These are phyloP conservation scores for Trichophyton verrucosum DNA, from an alignment of 2,329 filamentous ascomycete genomes.

Conservation along the genomic window DNA sequence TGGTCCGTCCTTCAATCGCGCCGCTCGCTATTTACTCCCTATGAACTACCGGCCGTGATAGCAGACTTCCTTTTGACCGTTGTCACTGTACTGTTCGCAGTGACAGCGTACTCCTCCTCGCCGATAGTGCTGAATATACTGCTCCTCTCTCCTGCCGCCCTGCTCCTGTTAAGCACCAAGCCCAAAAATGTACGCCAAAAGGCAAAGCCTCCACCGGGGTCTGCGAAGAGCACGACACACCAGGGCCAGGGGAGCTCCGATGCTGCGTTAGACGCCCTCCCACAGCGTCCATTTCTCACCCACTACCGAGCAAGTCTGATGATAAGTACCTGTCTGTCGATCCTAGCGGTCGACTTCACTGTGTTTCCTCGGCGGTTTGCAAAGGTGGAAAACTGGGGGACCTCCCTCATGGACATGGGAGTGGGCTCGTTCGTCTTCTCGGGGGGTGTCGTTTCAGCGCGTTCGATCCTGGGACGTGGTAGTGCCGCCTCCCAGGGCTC, in stretches of 20 bases:
- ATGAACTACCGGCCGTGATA: constrained; percentile 53
- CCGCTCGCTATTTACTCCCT: constrained; percentile 69
- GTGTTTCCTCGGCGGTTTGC: constrained; percentile 90
- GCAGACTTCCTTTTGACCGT: constrained; percentile 85
- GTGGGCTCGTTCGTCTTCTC: constrained; percentile 97
- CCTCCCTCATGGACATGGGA: constrained; percentile 95
- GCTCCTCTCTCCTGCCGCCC: constrained; percentile 56
- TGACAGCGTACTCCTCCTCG: constrained; percentile 67
- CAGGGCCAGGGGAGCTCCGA: constrained; percentile 11
- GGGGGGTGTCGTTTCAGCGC: constrained; percentile 76
- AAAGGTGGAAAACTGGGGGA: constrained; percentile 98
- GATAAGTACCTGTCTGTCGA: constrained; percentile 75
- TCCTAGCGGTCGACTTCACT: constrained; percentile 91
- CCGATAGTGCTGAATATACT: constrained; percentile 64
- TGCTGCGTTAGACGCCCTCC: constrained; percentile 42
- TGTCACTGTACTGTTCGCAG: constrained; percentile 66
- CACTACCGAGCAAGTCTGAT: constrained; percentile 87
- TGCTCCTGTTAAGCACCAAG: constrained; percentile 43
- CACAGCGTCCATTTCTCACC: constrained; percentile 84
- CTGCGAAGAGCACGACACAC: constrained; percentile 13
- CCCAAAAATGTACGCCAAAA: constrained; percentile 20
- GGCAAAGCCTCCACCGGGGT: constrained; percentile 23
- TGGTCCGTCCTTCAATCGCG: constrained; percentile 84
- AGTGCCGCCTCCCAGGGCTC: constrained; percentile 29
- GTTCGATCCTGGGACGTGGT: constrained; percentile 57